A percentile compares a stretch with the other conserved stretches of the same genome.
These are phyloP conservation scores for Coemansia sp. DNA, from an alignment of 192 early-diverging fungal genomes.

Conservation along the genomic window DNA sequence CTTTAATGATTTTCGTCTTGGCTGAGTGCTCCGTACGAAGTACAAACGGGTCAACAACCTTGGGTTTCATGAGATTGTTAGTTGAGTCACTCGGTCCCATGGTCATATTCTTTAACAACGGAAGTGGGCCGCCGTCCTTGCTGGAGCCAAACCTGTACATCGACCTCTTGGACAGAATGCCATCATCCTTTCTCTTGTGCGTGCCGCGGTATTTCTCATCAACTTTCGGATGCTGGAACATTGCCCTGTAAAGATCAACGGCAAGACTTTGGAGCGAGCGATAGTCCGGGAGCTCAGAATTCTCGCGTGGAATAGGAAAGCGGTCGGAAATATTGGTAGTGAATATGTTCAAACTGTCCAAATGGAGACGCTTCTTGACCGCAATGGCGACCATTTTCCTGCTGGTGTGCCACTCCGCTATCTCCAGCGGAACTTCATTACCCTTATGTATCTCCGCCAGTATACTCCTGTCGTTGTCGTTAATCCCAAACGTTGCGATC, in stretches of 20 bases:
- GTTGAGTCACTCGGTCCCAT: too few species aligned
- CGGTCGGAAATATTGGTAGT: not conserved
- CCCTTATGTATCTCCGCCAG: not conserved
- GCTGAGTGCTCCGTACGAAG: too few species aligned
- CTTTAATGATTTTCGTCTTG: too few species aligned
- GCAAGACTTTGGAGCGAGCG: not conserved
- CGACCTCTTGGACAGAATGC: not conserved
- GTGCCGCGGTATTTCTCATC: not conserved
- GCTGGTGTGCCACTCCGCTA: not conserved
- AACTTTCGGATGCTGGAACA: not conserved
- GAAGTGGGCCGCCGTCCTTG: too few species aligned
- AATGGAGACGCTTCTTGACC: not conserved
- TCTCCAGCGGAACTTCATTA: not conserved
- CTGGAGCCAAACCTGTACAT: too few species aligned
- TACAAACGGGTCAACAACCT: too few species aligned
- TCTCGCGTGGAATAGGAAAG: not conserved
- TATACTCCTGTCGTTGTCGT: not conserved
- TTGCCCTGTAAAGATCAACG: not conserved
- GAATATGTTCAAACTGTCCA: not conserved
- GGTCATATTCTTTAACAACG: too few species aligned
- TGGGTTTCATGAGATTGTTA: too few species aligned
- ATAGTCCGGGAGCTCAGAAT: not conserved
- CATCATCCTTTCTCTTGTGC: not conserved
- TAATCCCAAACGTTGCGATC: constrained; percentile 11
- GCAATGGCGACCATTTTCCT: not conserved